These are phyloP conservation scores for Eremochloa ophiuroides DNA, from an alignment of 176 grass and related monocot genomes.

Conservation along the genomic window DNA sequence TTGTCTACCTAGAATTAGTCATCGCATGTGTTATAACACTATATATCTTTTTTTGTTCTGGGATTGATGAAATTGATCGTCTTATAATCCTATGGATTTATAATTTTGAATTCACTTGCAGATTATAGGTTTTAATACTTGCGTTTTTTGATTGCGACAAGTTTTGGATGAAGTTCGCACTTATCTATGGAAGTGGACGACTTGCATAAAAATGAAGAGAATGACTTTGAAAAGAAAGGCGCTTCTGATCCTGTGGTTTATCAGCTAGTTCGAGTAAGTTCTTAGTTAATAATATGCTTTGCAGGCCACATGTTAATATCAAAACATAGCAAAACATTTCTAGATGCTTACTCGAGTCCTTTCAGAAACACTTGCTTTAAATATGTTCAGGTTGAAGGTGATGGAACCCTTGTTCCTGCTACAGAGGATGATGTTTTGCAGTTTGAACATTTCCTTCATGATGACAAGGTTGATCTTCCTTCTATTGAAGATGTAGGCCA, in stretches of 20 bases:
- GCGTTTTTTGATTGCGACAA: conserved; percentile 2
- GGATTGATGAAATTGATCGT: background rate
- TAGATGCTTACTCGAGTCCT: background rate
- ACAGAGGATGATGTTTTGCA: conserved; percentile 93
- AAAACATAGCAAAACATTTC: background rate
- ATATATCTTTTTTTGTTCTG: background rate
- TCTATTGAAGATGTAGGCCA: conserved; percentile 45
- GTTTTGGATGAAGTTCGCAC: conserved; percentile 55
- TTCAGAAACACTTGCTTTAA: background rate
- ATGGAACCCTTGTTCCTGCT: conserved; percentile 94
- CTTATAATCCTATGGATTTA: background rate
- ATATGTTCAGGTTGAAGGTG: conserved; percentile 84
- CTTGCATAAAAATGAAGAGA: conserved; percentile 41
- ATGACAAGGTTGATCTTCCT: conserved; percentile 66
- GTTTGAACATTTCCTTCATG: conserved; percentile 65
- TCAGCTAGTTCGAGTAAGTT: conserved; percentile 92
- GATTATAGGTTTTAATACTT: conserved; percentile 22
- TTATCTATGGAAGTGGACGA: conserved; percentile 61
- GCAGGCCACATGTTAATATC: background rate
- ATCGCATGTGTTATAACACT: background rate
- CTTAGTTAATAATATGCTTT: background rate
- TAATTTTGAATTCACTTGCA: conserved; percentile 19
- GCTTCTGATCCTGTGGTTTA: conserved; percentile 75
- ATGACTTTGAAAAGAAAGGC: conserved; percentile 43
- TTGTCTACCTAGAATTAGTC: background rate